A percentile compares a stretch with the other conserved stretches of the same genome.
Conservation (phyloP, 495 filamentous ascomycete genomes). For the Monascus purpureus region DNA sequence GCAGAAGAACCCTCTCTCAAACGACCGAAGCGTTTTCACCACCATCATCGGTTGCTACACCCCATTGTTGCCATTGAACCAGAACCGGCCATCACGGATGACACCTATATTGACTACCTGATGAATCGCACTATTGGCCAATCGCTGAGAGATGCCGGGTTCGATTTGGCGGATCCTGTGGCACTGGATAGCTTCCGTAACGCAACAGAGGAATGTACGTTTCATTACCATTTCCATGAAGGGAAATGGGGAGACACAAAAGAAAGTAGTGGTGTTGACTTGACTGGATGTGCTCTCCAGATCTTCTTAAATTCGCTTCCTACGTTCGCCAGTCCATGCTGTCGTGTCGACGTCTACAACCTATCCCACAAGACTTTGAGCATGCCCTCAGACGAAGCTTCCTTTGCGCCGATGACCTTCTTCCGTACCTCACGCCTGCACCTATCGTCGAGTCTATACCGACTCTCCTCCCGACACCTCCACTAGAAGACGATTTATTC, state of each 20-base stretch:
- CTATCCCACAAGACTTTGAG: constrained; percentile 57
- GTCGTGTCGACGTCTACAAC: constrained; percentile 41
- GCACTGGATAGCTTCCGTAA: constrained; percentile 46
- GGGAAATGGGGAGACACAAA: not conserved
- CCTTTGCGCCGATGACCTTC: constrained; percentile 24
- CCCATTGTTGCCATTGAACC: constrained; percentile 12
- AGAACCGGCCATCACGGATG: constrained; percentile 30
- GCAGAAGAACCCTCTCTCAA: constrained; percentile 18
- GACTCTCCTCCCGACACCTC: constrained; percentile 31
- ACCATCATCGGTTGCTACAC: constrained; percentile 27
- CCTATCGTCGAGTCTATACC: constrained; percentile 16
- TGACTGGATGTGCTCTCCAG: constrained; percentile 24
- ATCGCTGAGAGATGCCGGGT: constrained; percentile 40
- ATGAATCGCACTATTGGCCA: constrained; percentile 43
- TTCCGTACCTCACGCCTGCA: constrained; percentile 23
- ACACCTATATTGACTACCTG: constrained; percentile 32
- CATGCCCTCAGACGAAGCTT: constrained; percentile 36
- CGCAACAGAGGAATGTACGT: constrained; percentile 50
- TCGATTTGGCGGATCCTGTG: constrained; percentile 38
- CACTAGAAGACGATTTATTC: constrained; percentile 25
- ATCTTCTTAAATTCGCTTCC: constrained; percentile 43
- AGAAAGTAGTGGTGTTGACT: not conserved
- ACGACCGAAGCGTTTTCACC: constrained; percentile 32
- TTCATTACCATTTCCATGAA: constrained; percentile 1
- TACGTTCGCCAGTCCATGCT: constrained; percentile 48